Conservation (phyloP, 192 early-diverging fungal genomes). For the Rhizophagus sp. region DNA sequence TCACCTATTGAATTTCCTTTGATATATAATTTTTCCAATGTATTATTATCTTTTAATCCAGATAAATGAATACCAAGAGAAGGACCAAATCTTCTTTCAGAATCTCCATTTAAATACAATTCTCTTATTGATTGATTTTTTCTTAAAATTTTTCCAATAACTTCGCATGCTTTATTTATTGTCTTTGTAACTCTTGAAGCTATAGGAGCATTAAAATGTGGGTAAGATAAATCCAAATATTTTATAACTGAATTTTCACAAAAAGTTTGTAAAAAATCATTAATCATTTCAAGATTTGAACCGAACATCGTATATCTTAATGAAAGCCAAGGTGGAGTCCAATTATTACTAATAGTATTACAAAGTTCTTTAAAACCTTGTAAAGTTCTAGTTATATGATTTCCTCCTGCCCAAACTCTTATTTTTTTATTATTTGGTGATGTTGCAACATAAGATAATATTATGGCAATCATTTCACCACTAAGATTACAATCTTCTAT, state of each 20-base stretch:
- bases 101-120: slow-evolving; percentile 1
- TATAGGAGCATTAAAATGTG: neutral
- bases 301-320: slow-evolving; percentile 3
- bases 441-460: neutral
- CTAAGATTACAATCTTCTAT: slow-evolving; percentile 22
- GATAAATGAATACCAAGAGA: neutral
- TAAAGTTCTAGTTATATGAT: neutral
- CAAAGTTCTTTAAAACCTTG: slow-evolving; percentile 1
- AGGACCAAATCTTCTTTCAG: neutral
- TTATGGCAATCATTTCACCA: neutral
- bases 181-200: neutral
- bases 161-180: neutral
- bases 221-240: slow-evolving; percentile 14
- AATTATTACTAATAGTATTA: slow-evolving; percentile 1
- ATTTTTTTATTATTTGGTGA: slow-evolving; percentile 12
- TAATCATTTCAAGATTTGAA: neutral
- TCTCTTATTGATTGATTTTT: slow-evolving; percentile 12
- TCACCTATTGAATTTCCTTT: slow-evolving; percentile 14
- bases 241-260: slow-evolving; percentile 1
- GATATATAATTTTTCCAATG: slow-evolving; percentile 13
- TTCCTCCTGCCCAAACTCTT: slow-evolving; percentile 24
- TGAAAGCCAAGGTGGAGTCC: slow-evolving; percentile 21
- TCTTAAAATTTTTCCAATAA: neutral
- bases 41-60: neutral
- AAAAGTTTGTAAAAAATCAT: slow-evolving; percentile 2